Evolutionary conservation across 306 rosid genomes (phyloP).

Genomic region (Pueraria montana): DNA sequence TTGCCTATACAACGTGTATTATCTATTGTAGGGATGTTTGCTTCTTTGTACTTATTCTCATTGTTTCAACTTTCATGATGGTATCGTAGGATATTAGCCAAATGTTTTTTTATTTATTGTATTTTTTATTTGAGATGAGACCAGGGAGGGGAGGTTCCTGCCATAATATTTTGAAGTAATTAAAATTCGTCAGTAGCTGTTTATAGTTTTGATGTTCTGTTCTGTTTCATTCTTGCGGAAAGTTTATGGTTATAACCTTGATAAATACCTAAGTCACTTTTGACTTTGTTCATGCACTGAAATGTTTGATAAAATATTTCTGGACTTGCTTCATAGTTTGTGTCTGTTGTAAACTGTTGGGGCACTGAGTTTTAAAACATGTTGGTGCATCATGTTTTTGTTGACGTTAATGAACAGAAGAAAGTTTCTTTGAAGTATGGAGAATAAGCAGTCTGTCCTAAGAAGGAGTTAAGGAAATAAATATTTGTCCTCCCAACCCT

Average conservation of each 20-base stretch:
- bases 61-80: not conserved
- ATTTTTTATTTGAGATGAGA: not conserved
- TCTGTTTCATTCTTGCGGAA: constrained; percentile 7
- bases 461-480: not conserved
- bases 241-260: not conserved
- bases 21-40: not conserved
- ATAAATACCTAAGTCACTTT: not conserved
- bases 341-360: constrained; percentile 33
- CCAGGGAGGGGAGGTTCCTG: not conserved
- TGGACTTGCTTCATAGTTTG: not conserved
- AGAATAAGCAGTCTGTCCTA: not conserved
- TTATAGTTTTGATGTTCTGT: not conserved
- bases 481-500: not conserved
- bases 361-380: not conserved
- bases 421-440: not conserved
- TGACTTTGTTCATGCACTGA: constrained; percentile 19
- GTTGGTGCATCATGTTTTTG: constrained; percentile 16
- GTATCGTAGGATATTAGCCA: not conserved
- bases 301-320: constrained; percentile 36
- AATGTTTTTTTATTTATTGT: not conserved
- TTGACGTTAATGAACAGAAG: constrained; percentile 15
- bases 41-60: not conserved
- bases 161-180: constrained; percentile 31
- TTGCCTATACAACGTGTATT: not conserved
- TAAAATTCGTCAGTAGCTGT: not conserved